Conservation (phyloP, 169 alveolate species). For the Eimeria acervulina region DNA sequence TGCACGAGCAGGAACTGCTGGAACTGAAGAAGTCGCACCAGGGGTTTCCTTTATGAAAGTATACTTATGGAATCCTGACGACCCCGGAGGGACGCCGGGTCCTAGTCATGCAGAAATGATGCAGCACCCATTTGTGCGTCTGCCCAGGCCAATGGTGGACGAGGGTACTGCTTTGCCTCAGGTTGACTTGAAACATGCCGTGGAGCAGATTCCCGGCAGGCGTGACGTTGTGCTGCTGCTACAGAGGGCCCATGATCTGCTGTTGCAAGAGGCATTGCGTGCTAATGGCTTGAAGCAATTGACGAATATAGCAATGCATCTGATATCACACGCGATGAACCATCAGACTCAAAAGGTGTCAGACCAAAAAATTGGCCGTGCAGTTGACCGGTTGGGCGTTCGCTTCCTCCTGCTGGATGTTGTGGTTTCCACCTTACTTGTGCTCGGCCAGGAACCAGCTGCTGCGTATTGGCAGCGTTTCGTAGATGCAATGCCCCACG, state of each 20-base stretch:
- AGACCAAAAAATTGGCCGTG: not conserved
- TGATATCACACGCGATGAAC: not conserved
- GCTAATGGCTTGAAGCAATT: not conserved
- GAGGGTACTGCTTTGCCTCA: not conserved
- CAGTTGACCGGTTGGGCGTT: not conserved
- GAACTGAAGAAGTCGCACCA: too few relatives aligned
- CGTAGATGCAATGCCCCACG: not conserved
- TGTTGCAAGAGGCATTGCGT: not conserved
- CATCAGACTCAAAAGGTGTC: not conserved
- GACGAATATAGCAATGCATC: not conserved
- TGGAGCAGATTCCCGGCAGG: not conserved
- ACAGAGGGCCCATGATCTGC: not conserved
- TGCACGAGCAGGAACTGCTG: not conserved
- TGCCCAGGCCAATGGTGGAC: not conserved
- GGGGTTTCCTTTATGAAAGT: too few relatives aligned
- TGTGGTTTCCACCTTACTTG: not conserved
- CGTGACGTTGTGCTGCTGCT: not conserved
- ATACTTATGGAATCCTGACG: too few relatives aligned
- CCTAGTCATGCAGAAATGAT: not conserved
- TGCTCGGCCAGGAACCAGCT: not conserved
- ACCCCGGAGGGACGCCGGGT: not conserved
- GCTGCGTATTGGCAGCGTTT: not conserved
- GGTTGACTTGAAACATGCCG: not conserved
- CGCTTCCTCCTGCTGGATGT: constrained; percentile 13
- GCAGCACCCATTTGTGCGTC: constrained; percentile 13